Evolutionary conservation across 805 yeast species (phyloP).

Genomic region (Blastobotrys robertii): DNA sequence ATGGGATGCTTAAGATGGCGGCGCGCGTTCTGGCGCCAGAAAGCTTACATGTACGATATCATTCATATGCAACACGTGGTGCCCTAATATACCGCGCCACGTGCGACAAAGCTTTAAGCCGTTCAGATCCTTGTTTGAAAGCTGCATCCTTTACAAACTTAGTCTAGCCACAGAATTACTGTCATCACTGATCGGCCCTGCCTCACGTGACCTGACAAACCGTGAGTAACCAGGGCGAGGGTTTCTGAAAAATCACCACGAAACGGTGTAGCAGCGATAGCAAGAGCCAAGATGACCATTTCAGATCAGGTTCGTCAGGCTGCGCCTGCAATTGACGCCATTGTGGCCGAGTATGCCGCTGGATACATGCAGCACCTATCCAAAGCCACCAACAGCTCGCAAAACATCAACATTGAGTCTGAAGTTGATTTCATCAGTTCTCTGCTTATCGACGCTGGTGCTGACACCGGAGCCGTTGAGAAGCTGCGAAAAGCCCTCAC

Average conservation of each 20-base stretch:
- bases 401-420: conserved; percentile 47
- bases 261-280: background rate
- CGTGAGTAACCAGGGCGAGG: background rate
- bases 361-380: conserved; percentile 81
- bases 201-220: too few relatives aligned
- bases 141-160: too few relatives aligned
- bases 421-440: conserved; percentile 63
- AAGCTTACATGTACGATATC: too few relatives aligned
- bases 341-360: conserved; percentile 82
- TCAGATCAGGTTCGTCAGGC: conserved; percentile 66
- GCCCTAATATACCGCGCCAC: too few relatives aligned
- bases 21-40: too few relatives aligned
- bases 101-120: too few relatives aligned
- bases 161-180: too few relatives aligned
- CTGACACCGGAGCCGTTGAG: conserved; percentile 45
- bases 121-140: too few relatives aligned
- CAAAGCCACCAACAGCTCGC: conserved; percentile 28
- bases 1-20: too few relatives aligned
- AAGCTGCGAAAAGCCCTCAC: conserved; percentile 43
- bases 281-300: background rate
- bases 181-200: too few relatives aligned
- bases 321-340: conserved; percentile 74
- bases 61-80: too few relatives aligned
- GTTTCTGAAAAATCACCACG: background rate
- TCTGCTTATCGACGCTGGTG: conserved; percentile 77